Evolutionary conservation across 176 grass and related monocot species (phyloP), one percentile per base, ranked within the genome.

Genomic region (Oryza punctata): DNA sequence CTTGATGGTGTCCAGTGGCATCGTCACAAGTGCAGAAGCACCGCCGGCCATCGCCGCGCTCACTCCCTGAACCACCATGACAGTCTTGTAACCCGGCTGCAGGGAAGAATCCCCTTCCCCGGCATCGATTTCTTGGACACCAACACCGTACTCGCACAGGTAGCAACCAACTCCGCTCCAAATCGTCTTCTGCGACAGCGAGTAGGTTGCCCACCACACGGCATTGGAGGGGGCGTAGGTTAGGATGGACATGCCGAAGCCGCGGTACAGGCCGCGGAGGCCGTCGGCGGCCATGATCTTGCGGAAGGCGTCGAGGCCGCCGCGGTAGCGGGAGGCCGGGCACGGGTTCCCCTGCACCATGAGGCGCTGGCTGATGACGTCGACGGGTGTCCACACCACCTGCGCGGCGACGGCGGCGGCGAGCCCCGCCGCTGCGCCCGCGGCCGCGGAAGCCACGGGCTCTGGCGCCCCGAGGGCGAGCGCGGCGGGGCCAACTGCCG

Each of bases 1-100:
- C 72, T 96, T 96, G 70, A 96, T 89, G 57, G 94, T 96, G 70
- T 96, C 94, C 63, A 96, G 38, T 19, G 94, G 94, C 94, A 96
- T 96, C 29, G 94, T 96, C 85, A 87, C 86, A 26, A 96, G 73
- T 2, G 94, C 85, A 1, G 94, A 14, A 0, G 94, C 88, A 4
- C 88, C 88, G 2, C 94, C 94, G 0, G 94, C 94, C 77, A 93
- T 75, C 11, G 86, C 88, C 0, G 94, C 94, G 63, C 94, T 96
- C 28, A 47, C 49, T 75, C 90, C 94, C 66, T 96, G 94, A 29
- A 96, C 94, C 23, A 79, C 76, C 91, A 96, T 83, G 3, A 96
- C 80, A 15, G 94, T 91, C 73, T 89, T 91, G 77, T 83, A 88
- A 44, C 63, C 89, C 5, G 94, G 94, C 78, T 76, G 87, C 63